A percentile compares a stretch with the other conserved stretches of the same genome.
These are phyloP conservation scores for Sanguinoderma infundibulare DNA, from an alignment of 1,284 basidiomycete species.

Conservation along the genomic window DNA sequence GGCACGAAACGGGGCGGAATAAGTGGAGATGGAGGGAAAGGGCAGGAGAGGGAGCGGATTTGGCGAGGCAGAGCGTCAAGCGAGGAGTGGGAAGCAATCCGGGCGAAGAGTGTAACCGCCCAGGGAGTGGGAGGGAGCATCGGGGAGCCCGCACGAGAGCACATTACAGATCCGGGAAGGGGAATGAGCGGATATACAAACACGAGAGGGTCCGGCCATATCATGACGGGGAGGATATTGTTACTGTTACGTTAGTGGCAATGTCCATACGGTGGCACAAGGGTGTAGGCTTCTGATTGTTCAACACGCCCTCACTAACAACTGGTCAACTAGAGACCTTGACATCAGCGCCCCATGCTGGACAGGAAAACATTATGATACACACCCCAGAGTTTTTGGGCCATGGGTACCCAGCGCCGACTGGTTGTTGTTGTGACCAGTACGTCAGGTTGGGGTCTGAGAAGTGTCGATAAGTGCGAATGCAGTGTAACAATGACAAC, in stretches of 20 bases:
- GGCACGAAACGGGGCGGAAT: not conserved
- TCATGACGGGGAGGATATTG: constrained; percentile 20
- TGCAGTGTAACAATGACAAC: no score
- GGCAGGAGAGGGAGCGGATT: not conserved
- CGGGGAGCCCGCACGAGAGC: not conserved
- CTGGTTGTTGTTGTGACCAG: constrained; percentile 30
- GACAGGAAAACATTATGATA: not conserved
- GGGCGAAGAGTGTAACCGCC: not conserved
- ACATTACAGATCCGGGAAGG: not conserved
- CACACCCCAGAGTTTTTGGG: constrained; percentile 36
- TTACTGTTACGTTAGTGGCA: constrained; percentile 26
- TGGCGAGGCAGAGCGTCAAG: not conserved
- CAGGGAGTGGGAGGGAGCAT: not conserved
- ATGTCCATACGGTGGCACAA: constrained; percentile 20
- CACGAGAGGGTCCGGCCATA: constrained; percentile 5
- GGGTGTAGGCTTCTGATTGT: constrained; percentile 10
- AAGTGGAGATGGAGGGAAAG: not conserved
- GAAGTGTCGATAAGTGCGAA: not conserved
- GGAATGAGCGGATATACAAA: constrained; percentile 20
- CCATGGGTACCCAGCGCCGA: constrained; percentile 35
- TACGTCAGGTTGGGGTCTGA: constrained; percentile 35
- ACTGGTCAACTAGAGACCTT: constrained; percentile 7
- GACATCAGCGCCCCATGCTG: not conserved
- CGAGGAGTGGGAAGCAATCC: not conserved
- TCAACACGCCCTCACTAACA: constrained; percentile 19